Evolutionary conservation across 805 yeast genomes (phyloP).

Genomic region (Ogataea paraovalis): DNA sequence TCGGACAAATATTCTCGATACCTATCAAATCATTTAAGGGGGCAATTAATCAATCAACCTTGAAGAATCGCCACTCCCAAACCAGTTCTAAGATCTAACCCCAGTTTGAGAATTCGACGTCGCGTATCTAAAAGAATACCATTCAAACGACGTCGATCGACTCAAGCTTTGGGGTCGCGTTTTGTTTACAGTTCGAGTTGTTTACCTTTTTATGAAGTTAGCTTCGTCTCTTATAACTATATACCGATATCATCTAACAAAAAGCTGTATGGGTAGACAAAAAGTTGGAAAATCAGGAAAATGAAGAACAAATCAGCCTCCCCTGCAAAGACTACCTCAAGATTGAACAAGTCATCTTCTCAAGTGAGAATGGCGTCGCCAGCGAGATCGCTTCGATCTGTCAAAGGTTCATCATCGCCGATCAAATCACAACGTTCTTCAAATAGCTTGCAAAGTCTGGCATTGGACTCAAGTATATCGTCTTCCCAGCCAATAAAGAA

Average conservation of each 20-base stretch:
- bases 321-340: neutral
- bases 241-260: too few relatives aligned
- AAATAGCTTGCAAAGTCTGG: neutral
- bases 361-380: neutral
- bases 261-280: too few relatives aligned
- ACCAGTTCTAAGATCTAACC: too few relatives aligned
- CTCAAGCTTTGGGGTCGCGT: neutral
- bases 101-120: too few relatives aligned
- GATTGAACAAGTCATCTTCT: neutral
- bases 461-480: neutral
- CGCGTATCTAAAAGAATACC: too few relatives aligned
- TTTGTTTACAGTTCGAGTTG: neutral
- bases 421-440: constrained; percentile 7
- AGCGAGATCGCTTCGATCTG: constrained; percentile 1
- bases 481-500: constrained; percentile 13
- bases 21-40: too few relatives aligned
- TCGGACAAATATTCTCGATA: too few relatives aligned
- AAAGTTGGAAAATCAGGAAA: too few relatives aligned
- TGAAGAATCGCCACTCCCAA: too few relatives aligned
- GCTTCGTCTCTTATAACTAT: too few relatives aligned
- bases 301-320: neutral
- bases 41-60: too few relatives aligned
- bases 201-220: neutral
- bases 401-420: constrained; percentile 12
- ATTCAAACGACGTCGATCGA: too few relatives aligned